Evolutionary conservation across 345 rosid species (phyloP), one percentile per base, ranked within the genome.

Genomic region (Corchorus olitorius): DNA sequence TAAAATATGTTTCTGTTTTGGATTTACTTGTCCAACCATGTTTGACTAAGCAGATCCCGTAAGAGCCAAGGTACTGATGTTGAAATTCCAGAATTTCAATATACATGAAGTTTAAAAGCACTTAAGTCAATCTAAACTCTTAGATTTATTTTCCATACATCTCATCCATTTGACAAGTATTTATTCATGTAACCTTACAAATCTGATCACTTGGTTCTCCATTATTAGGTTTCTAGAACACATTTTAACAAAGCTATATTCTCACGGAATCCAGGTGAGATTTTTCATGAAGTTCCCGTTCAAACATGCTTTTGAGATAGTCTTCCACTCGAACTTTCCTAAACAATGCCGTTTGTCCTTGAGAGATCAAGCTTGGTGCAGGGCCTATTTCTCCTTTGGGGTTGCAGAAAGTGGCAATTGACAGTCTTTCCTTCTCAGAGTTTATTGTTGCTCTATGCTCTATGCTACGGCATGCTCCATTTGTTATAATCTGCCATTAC

Each of bases 381-480:
- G 93, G 89, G 9, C 84, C 83, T 3, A 88, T 64, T n/a, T 78
- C 75, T 3, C 86, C 77, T 7, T 60, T 75, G 0, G 87, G 79
- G 53, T 73, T 61, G 19, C 54, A 79, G 76, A 88, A 88, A 39
- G 85, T 74, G 6, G 89, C 90, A 53, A 88, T 64, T 4, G 90
- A 87, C 49, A 87, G 73, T 46, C 87, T 86, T 72, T 86, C 93
- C 58, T 72, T 83, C 6, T 68, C 80, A 0, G 78, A 53, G 39
- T 85, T 87, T 48, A 88, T 86, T 33, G 78, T 76, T 16, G 81
- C 90, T 10, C 89, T 75, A 75, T 85, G 89, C 79, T 85, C 90
- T 0, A 87, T 76, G 82, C 92, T 87, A 15, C 79, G 69, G 45
- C 84, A 88, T 8, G 46, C 69, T 65, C 94, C 85, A 48, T 87